Evolutionary conservation across 164 flowering plant species (phyloP), one percentile per base, ranked within the genome.

Genomic region (Umbellularia californica): DNA sequence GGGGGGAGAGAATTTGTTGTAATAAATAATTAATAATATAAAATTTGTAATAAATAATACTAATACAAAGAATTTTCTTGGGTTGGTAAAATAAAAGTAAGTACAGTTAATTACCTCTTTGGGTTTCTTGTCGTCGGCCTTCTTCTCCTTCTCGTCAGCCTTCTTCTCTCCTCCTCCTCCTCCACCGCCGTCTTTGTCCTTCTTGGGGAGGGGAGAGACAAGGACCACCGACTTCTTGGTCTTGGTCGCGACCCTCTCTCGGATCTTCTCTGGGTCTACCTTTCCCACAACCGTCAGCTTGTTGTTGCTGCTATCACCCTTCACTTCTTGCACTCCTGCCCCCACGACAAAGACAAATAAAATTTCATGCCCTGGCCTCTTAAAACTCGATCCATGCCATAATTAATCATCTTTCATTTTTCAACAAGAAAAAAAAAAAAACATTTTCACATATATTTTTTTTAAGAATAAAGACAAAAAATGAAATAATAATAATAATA

Each of bases 181-280:
- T 30, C 27, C 78, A 2, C 69, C 79, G 3, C 63, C 78, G 0
- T 77, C 77, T 64, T 77, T 70, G 4, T 75, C 80, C 70, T 83
- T 79, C 60, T 81, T 79, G 14, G 82, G 82, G 23, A 35, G 28
- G 0, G 90, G 90, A 20, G 89, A 84, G 77, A 89, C 72, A 25
- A 89, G 80, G 28, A 87, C 90, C 3, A 87, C 89, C 78, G 84
- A 87, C 82, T 86, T 87, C 76, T 80, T 80, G 33, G 85, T 83
- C 70, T 87, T 84, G 74, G 60, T 4, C 78, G 81, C 86, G 1
- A 89, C 24, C 17, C 76, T 78, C 41, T 85, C 83, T 58, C 81
- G 77, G 28, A 89, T 73, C 65, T 86, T 82, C 73, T 66, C 70
- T 41, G 88, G 86, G 24, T 89, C 89, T 1, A 87, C 75, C 30